These are phyloP conservation scores for Yamadazyma laniorum DNA, from an alignment of 805 yeast species.

Conservation along the genomic window DNA sequence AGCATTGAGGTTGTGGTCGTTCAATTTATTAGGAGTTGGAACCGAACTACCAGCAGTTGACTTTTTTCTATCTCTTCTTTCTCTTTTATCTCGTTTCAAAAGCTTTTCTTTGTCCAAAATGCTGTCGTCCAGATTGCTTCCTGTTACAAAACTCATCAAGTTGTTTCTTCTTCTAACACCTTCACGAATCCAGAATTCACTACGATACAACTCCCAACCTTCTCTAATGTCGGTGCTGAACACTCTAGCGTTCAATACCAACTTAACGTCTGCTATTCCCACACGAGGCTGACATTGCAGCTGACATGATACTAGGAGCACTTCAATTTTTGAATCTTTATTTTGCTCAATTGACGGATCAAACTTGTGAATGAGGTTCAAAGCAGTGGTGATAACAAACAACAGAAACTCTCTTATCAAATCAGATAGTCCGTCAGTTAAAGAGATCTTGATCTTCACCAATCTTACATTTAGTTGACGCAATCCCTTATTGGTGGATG, in stretches of 20 bases:
- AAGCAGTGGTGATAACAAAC: constrained; percentile 26
- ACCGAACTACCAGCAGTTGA: constrained; percentile 13
- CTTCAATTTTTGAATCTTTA: constrained; percentile 33
- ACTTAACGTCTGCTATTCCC: constrained; percentile 74
- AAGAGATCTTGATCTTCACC: constrained; percentile 54
- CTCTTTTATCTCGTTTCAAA: constrained; percentile 37
- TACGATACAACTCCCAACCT: constrained; percentile 91
- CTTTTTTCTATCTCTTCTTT: constrained; percentile 39
- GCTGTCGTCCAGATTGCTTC: constrained; percentile 8
- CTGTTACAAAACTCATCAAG: constrained; percentile 29
- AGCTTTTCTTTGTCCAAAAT: constrained; percentile 24
- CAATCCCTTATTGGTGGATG: constrained; percentile 85
- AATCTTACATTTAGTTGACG: constrained; percentile 77
- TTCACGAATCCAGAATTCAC: constrained; percentile 90
- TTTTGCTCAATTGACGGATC: constrained; percentile 33
- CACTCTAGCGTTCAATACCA: constrained; percentile 76
- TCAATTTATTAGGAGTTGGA: constrained; percentile 12
- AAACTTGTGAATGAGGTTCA: constrained; percentile 32
- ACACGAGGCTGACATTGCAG: constrained; percentile 56
- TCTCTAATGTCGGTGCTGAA: constrained; percentile 83
- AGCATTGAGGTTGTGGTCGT: constrained; percentile 16
- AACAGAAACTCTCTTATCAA: constrained; percentile 36
- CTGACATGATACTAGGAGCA: constrained; percentile 38
- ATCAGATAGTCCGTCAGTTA: constrained; percentile 33
- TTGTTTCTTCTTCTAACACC: constrained; percentile 56